Conservation (phyloP, 1,284 basidiomycete genomes). For the Mycena sp. region DNA sequence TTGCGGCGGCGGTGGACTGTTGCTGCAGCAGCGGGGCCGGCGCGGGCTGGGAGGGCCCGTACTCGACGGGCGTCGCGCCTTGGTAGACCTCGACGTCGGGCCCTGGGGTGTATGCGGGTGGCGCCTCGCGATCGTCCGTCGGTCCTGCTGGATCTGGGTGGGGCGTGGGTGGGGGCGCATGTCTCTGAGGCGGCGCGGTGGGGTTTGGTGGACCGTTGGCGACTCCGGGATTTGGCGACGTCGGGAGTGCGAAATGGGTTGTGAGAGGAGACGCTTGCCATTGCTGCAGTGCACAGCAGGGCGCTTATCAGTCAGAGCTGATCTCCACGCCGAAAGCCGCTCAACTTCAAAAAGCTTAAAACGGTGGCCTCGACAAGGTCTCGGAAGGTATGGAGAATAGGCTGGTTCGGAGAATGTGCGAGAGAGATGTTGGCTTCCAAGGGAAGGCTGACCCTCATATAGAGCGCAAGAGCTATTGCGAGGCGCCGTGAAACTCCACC, state of each 20-base stretch:
- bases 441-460: too few relatives aligned
- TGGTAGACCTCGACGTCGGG: constrained; percentile 58
- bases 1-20: constrained; percentile 8
- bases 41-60: constrained; percentile 69
- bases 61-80: constrained; percentile 69
- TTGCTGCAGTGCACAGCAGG: too few relatives aligned
- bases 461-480: too few relatives aligned
- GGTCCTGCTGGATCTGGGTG: neutral
- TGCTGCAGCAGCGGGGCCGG: constrained; percentile 31
- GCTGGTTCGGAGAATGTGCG: too few relatives aligned
- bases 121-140: constrained; percentile 62
- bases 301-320: too few relatives aligned
- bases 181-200: neutral
- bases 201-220: neutral
- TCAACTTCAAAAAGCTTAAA: too few relatives aligned
- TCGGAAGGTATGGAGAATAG: too few relatives aligned
- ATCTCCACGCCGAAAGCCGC: too few relatives aligned
- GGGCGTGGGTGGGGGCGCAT: neutral
- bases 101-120: constrained; percentile 71
- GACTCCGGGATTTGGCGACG: neutral
- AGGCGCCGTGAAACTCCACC: constrained; percentile 11
- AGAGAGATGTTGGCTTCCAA: too few relatives aligned
- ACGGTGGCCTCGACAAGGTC: too few relatives aligned
- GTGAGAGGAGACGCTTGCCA: too few relatives aligned
- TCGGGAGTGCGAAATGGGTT: too few relatives aligned